phyloP scores from a whole-genome alignment of 108 stramenopile species.

The Fragilaria crotonensis region DNA sequence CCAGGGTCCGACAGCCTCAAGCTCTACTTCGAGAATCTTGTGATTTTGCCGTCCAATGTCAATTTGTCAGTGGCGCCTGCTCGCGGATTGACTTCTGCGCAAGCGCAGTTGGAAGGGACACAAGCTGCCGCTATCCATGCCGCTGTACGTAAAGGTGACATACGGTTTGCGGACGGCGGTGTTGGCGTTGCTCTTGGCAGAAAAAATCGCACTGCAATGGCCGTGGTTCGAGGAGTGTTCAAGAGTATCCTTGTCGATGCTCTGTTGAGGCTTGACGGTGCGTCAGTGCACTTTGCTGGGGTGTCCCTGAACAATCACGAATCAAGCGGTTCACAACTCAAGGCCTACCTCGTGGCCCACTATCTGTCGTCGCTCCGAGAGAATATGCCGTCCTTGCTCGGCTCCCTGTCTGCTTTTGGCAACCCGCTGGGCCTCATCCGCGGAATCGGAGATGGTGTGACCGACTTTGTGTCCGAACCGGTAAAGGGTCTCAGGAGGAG shows the following conservation, averaged over 20 bases:
- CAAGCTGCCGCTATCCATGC: constrained; percentile 60
- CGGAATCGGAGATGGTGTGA: constrained; percentile 74
- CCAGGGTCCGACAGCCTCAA: constrained; percentile 26
- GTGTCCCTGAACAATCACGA: constrained; percentile 58
- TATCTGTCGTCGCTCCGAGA: constrained; percentile 65
- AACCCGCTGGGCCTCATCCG: constrained; percentile 84
- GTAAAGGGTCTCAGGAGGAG: constrained; percentile 72
- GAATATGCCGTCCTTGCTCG: constrained; percentile 78
- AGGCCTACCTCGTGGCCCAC: constrained; percentile 55
- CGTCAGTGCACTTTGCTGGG: constrained; percentile 55
- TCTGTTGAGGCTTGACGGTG: constrained; percentile 52
- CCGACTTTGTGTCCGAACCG: constrained; percentile 76
- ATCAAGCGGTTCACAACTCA: constrained; percentile 40
- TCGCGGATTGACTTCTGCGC: constrained; percentile 43
- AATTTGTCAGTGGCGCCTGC: constrained; percentile 63
- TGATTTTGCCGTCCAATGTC: constrained; percentile 45
- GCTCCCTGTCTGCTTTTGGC: constrained; percentile 78
- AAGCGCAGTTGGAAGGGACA: constrained; percentile 54
- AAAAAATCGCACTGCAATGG: constrained; percentile 53
- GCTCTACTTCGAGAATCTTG: constrained; percentile 61
- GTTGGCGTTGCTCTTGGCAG: constrained; percentile 62
- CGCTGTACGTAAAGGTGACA: constrained; percentile 78
- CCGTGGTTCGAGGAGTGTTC: constrained; percentile 61
- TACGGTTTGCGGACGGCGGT: constrained; percentile 39
- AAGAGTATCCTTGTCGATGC: constrained; percentile 75